Conservation (phyloP, 2,329 filamentous ascomycete genomes). For the Cordyceps sp. region DNA sequence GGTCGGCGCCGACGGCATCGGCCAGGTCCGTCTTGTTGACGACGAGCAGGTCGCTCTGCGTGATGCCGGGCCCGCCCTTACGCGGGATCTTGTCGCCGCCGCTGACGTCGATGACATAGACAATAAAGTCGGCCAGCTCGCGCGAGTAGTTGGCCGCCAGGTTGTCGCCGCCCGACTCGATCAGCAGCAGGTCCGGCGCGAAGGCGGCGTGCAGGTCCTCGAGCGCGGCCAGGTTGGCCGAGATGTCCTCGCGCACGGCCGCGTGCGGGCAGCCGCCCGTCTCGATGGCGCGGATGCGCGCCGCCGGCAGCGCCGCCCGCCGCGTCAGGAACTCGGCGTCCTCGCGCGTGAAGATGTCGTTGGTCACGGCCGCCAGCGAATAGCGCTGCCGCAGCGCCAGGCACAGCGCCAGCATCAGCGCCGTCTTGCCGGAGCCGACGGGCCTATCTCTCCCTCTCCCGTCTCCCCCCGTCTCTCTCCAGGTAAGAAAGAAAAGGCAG, state of each 20-base stretch:
- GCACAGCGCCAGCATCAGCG: constrained; percentile 88
- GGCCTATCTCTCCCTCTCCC: constrained; percentile 37
- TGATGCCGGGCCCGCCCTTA: constrained; percentile 94
- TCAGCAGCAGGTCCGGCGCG: constrained; percentile 67
- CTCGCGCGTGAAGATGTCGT: constrained; percentile 97
- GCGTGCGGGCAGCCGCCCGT: constrained; percentile 95
- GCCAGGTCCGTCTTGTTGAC: constrained; percentile 97
- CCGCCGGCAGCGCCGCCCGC: constrained; percentile 64
- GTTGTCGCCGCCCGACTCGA: constrained; percentile 93
- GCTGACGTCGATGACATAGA: constrained; percentile 95
- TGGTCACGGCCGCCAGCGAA: constrained; percentile 89
- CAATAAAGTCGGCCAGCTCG: constrained; percentile 91
- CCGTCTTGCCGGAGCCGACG: constrained; percentile 93
- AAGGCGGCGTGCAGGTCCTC: constrained; percentile 77
- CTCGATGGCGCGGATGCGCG: constrained; percentile 87
- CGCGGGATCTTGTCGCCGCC: constrained; percentile 93
- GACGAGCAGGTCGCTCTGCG: constrained; percentile 81
- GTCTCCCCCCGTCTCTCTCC: background rate
- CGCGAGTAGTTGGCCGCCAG: constrained; percentile 91
- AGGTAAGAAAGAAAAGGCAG: background rate
- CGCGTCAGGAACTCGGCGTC: constrained; percentile 94
- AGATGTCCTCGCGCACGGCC: constrained; percentile 93
- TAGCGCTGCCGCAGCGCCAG: constrained; percentile 63
- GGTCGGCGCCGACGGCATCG: constrained; percentile 74
- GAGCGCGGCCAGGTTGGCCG: constrained; percentile 78